A percentile compares a stretch with the other conserved stretches of the same genome.
These are phyloP conservation scores for Lathyrus oleraceus DNA, from an alignment of 306 rosid genomes.

Conservation along the genomic window DNA sequence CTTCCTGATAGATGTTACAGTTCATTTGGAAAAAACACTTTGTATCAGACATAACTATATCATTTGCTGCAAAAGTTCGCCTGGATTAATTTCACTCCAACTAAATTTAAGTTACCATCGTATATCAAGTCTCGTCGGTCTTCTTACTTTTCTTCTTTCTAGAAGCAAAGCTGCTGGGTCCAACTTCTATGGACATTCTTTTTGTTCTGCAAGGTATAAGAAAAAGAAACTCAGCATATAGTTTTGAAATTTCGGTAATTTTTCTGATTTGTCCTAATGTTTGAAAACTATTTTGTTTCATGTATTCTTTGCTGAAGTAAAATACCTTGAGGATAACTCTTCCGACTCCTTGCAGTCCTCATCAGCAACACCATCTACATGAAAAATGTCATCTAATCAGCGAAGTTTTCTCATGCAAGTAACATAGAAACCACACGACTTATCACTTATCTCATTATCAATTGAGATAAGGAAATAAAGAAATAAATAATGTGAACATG, in stretches of 20 bases:
- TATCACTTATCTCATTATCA: conserved; percentile 2
- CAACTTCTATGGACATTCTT: conserved; percentile 82
- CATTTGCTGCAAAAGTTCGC: conserved; percentile 15
- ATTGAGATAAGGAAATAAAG: not conserved
- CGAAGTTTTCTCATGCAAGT: conserved; percentile 9
- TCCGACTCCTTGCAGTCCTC: conserved; percentile 58
- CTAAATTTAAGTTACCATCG: conserved; percentile 7
- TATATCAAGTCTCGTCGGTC: conserved; percentile 34
- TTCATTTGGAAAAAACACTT: conserved; percentile 17
- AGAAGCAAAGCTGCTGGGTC: conserved; percentile 88
- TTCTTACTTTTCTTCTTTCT: conserved; percentile 89
- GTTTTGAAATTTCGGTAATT: not conserved
- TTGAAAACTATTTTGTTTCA: not conserved
- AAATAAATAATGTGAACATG: not conserved
- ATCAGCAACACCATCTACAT: conserved; percentile 47
- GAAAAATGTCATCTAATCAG: conserved; percentile 12
- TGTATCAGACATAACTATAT: conserved; percentile 25
- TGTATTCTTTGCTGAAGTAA: conserved; percentile 22
- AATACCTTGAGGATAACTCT: conserved; percentile 64
- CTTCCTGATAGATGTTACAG: conserved; percentile 10
- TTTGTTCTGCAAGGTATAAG: conserved; percentile 58
- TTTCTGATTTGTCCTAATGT: not conserved
- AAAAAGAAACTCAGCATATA: conserved; percentile 17
- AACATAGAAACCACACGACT: not conserved
- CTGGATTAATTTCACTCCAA: conserved; percentile 16